Evolutionary conservation across 2,329 filamentous ascomycete genomes (phyloP), one percentile per base, ranked within the genome.

Genomic region (Uncinocarpus reesii): DNA sequence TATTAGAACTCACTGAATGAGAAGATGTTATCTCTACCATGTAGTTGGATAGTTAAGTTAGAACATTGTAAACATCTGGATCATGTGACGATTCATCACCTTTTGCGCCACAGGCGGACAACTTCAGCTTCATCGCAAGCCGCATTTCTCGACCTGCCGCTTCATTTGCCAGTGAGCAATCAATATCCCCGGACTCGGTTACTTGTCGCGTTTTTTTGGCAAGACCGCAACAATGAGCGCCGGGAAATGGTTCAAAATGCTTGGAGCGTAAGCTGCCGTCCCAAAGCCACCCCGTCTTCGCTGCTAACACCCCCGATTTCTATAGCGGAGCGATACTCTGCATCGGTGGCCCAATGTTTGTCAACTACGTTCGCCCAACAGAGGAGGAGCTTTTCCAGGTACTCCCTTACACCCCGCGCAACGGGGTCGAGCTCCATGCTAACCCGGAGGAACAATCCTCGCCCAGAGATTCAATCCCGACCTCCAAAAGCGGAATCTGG

Each of bases 391-490:
- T 98, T 35, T 88, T 93, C 73, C 75, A 78, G 65, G 74, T 75
- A 66, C 23, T 58, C n/a, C 7, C 13, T 5, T 13, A 28, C 29
- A 26, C 15, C 28, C 8, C 24, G 34, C 40, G 13, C 35, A 4
- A 38, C 16, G 34, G 15, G 6, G 2, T 20, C 20, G 15, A 34
- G 3, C 35, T 5, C n/a, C 20, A 38, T n/a, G 32, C 42, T 48
- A 21, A 51, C 18, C 26, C 37, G n/a, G n/a, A n/a, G n/a, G n/a
- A 37, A 16, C n/a, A 18, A 42, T 13, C 24, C 28, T 32, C 36
- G 24, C 55, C n/a, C n/a, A 86, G 71, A 80, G 77, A 67, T 96
- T 96, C 71, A 96, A 90, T 66, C 90, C 90, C 0, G 92, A 96
- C 28, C 77, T 98, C n/a, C 85, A 92, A 63, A 85, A 86, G 65